Base-by-base conservation (phyloP, 352 stramenopile species). In the Globisporangium recalcitrans region DNA sequence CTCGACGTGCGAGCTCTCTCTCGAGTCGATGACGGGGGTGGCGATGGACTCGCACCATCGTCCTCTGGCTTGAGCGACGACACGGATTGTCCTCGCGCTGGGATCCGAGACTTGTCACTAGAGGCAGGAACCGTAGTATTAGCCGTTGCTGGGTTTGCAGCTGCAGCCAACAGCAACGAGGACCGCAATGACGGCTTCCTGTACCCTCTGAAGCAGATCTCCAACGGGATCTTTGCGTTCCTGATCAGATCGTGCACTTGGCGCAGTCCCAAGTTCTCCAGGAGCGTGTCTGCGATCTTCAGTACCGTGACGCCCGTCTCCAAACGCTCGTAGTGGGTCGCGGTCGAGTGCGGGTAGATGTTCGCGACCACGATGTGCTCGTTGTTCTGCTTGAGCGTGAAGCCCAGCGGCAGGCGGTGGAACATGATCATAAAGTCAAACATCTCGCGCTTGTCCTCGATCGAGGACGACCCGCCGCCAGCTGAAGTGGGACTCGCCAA, bases 241-340 rank as follows among this genome's bases (percentile, higher is more conserved):
- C 85, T 87, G 55, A 96, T 94, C 26, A 93, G 58, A 31, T 90
- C 84, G 68, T 96, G 87, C 51, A 94, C 83, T 38, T 96, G 83
- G 7, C 85, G 87, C 53, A 96, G 75, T 3, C 85, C 83, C 31
- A 90, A 72, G 31, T 77, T 70, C 36, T 78, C 74, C 3, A 95
- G 64, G 36, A 69, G 58, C 14, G 69, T 80, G 40, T 75, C 80
- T 7, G 78, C 85, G 65, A 93, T 92, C 62, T 80, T 77, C 27
- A 91, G 72, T 58, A 96, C 83, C 5, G 74, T 79, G 26, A 91
- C 74, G n/a, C 87, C 85, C 1, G 83, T 73, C 47, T 77, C 61
- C 13, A 96, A 65, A 6, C 87, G 80, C 8, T 73, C 69, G 67
- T 94, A 96, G 64, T 89, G 82, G 11, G 82, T 90, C 11, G 78